phyloP scores from a whole-genome alignment of 225 moss, liverwort and hornwort species.

The Rhytidiadelphus loreus region DNA sequence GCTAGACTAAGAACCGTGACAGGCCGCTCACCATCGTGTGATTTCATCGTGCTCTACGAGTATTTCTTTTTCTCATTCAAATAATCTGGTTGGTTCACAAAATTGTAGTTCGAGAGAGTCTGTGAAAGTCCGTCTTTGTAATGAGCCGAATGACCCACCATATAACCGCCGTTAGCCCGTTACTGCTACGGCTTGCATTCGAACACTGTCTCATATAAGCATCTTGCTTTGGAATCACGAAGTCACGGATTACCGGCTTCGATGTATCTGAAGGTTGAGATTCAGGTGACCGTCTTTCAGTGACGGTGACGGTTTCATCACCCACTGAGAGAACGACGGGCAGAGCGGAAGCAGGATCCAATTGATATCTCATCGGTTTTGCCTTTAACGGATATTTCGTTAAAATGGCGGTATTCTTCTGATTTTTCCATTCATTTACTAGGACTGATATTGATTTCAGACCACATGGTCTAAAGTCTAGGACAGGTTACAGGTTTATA shows the following conservation, averaged over 20 bases:
- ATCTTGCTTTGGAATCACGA: neutral
- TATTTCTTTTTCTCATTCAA: neutral
- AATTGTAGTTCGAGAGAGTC: slow-evolving; percentile 24
- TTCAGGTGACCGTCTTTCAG: neutral
- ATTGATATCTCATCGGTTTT: slow-evolving; percentile 3
- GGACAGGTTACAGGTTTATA: too few relatives aligned
- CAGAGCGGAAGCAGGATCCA: neutral
- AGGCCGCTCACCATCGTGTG: too few relatives aligned
- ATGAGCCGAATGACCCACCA: neutral
- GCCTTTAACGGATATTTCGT: too few relatives aligned
- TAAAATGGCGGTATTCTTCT: too few relatives aligned
- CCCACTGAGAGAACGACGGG: neutral
- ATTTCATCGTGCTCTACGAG: too few relatives aligned
- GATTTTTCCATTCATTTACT: too few relatives aligned
- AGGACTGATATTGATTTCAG: too few relatives aligned
- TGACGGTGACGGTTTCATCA: neutral
- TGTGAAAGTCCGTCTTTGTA: slow-evolving; percentile 21
- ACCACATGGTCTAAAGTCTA: too few relatives aligned
- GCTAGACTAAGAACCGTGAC: neutral
- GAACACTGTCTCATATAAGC: slow-evolving; percentile 19
- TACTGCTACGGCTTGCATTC: slow-evolving; percentile 1
- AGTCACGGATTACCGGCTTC: neutral
- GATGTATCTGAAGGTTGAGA: slow-evolving; percentile 6
- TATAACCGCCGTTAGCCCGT: neutral
- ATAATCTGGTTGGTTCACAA: neutral